Conservation (phyloP, 345 rosid genomes). For the Eucalyptus rudis region DNA sequence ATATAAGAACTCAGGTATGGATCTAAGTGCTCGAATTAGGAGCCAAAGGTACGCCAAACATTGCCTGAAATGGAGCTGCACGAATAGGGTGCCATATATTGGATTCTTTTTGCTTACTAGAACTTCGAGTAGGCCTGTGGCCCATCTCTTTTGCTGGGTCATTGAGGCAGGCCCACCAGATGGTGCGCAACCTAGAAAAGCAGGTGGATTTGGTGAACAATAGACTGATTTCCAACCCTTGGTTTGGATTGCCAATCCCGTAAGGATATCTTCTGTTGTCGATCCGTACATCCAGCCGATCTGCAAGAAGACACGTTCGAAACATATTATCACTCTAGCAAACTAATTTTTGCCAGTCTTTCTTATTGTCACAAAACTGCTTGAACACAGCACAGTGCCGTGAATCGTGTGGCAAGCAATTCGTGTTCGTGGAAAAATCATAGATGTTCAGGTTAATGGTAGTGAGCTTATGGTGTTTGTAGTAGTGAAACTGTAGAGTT, state of each 20-base stretch:
- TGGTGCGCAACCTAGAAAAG: constrained; percentile 52
- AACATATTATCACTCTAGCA: not conserved
- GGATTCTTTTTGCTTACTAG: constrained; percentile 27
- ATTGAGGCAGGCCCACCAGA: constrained; percentile 14
- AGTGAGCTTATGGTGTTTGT: not conserved
- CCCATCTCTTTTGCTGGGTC: constrained; percentile 57
- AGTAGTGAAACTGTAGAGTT: not conserved
- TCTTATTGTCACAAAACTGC: not conserved
- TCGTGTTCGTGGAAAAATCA: not conserved
- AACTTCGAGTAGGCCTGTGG: constrained; percentile 44
- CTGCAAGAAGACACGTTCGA: not conserved
- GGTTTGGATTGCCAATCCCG: not conserved
- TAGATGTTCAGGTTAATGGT: not conserved
- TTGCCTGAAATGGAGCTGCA: constrained; percentile 33
- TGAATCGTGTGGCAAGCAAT: not conserved
- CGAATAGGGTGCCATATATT: not conserved
- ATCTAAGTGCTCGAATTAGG: constrained; percentile 19
- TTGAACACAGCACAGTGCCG: not conserved
- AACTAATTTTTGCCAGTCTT: not conserved
- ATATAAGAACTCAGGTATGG: constrained; percentile 52
- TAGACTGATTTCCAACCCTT: constrained; percentile 34
- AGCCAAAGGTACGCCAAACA: constrained; percentile 17
- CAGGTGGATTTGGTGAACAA: constrained; percentile 18
- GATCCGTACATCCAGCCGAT: constrained; percentile 67
- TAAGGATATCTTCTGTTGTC: constrained; percentile 33